Base-by-base conservation (phyloP, 306 rosid genomes). In the Mimosa bimucronata region DNA sequence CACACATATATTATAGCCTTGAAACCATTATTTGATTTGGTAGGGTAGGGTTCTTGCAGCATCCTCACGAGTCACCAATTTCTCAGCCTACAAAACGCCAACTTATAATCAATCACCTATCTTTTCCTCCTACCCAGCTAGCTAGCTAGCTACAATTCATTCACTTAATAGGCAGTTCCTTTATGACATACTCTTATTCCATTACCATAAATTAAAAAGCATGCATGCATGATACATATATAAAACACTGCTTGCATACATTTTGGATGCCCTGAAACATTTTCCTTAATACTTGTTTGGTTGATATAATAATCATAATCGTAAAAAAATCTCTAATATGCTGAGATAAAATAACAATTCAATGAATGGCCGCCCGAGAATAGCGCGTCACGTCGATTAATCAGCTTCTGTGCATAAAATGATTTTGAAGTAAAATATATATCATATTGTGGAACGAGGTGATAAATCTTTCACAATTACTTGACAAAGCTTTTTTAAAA, bases 41-140 rank as follows among this genome's bases (percentile, higher is more conserved):
- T 74, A 81, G 82, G 83, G 71, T 85, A 79, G 83, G 74, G 61
- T 60, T 73, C 88, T 28, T 72, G 9, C n/a, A 60, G 31, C 28
- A 41, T 30, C 53, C 25, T 34, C 58, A 19, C 58, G 23, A 50
- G 50, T 45, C 58, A 66, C 74, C 1, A 25, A 14, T 60, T 60
- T 60, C 37, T 38, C n/a, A 9, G 9, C 16, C 53, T 71, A 42
- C 30, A 71, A 68, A 71, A 44, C 64, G 64, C 71, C 77, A 70
- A 28, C 7, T 58, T 71, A 44, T 60, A 21, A 40, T 67, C 68
- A 34, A 52, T 71, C 46, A 53, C 19, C 72, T n/a, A 21, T 21
- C 42, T 16, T 60, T 84, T 48, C 44, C 70, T 38, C 61, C 34
- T 0, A 13, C 67, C 30, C 38, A 34, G 38, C 38, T 34, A 34